Evolutionary conservation across 1,284 basidiomycete genomes (phyloP).

Genomic region (Peniophora sp.): DNA sequence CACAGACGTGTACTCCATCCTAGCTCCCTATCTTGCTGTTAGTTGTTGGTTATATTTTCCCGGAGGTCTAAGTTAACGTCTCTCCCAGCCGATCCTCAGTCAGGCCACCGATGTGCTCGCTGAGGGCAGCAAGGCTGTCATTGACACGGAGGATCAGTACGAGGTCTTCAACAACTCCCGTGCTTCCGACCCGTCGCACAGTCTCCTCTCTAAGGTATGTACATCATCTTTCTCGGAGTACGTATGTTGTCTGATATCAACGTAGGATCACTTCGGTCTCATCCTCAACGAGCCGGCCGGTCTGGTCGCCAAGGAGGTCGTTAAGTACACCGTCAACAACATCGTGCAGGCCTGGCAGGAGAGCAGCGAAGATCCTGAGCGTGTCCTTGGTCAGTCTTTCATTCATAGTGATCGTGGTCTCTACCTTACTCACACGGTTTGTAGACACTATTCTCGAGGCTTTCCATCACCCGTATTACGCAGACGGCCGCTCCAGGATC

Average conservation of each 20-base stretch:
- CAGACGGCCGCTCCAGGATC: constrained; percentile 45
- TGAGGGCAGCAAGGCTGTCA: constrained; percentile 62
- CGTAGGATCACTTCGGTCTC: constrained; percentile 52
- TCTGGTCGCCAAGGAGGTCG: constrained; percentile 62
- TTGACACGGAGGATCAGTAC: constrained; percentile 66
- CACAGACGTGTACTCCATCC: constrained; percentile 60
- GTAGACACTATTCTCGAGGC: constrained; percentile 45
- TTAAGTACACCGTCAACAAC: constrained; percentile 50
- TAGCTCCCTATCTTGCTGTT: constrained; percentile 58
- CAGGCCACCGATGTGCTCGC: constrained; percentile 52
- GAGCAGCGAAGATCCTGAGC: constrained; percentile 34
- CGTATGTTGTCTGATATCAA: neutral
- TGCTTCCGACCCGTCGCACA: constrained; percentile 71
- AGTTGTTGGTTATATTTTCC: constrained; percentile 11
- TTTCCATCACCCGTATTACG: constrained; percentile 67
- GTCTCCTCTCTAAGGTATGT: constrained; percentile 50
- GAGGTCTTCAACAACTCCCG: constrained; percentile 63
- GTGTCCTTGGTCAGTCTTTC: constrained; percentile 27
- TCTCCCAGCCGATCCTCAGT: constrained; percentile 44
- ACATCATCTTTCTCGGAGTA: neutral
- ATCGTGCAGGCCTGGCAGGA: constrained; percentile 60
- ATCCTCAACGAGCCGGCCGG: constrained; percentile 66
- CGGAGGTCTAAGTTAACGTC: neutral
- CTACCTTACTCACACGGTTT: neutral
- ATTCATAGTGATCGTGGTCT: neutral